Percentiles rank a stretch among this genome's conserved stretches.
phyloP scores from a whole-genome alignment of 1,139 yeast species.

The Hemisphaericaspora xylanilytica region DNA sequence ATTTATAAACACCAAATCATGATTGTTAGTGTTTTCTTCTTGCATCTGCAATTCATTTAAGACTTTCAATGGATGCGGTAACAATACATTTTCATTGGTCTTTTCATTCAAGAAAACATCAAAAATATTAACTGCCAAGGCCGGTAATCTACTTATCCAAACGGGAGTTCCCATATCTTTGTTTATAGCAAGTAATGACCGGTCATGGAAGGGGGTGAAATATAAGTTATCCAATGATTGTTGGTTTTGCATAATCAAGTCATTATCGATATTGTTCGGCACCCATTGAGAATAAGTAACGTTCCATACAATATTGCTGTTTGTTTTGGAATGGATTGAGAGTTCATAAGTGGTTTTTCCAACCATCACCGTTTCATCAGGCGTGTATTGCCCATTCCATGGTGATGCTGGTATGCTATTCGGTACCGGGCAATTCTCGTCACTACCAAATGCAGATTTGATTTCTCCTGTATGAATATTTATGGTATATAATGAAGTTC shows the following conservation, averaged over 20 bases:
- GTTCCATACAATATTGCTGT: constrained; percentile 72
- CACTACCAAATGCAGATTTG: constrained; percentile 64
- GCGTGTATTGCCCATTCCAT: constrained; percentile 8
- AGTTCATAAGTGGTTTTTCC: constrained; percentile 52
- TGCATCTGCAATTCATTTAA: constrained; percentile 34
- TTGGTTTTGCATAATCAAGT: constrained; percentile 51
- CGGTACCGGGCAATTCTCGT: constrained; percentile 34
- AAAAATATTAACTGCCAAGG: constrained; percentile 68
- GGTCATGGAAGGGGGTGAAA: constrained; percentile 82
- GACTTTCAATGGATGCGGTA: constrained; percentile 65
- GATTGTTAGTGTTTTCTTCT: constrained; percentile 23
- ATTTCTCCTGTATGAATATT: constrained; percentile 77
- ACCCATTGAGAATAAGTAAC: constrained; percentile 92
- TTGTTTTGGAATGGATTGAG: constrained; percentile 50
- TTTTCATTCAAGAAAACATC: constrained; percentile 54
- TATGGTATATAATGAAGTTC: constrained; percentile 72
- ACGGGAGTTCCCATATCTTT: constrained; percentile 63
- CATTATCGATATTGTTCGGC: constrained; percentile 81
- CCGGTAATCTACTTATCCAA: constrained; percentile 74
- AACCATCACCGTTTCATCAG: constrained; percentile 38
- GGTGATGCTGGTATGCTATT: constrained; percentile 20
- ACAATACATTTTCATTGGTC: constrained; percentile 38
- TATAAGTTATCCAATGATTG: constrained; percentile 68
- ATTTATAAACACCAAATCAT: constrained; percentile 58
- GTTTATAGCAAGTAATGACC: constrained; percentile 65